Evolutionary conservation across 148 eudicot genomes (phyloP).

Genomic region (Silene latifolia): DNA sequence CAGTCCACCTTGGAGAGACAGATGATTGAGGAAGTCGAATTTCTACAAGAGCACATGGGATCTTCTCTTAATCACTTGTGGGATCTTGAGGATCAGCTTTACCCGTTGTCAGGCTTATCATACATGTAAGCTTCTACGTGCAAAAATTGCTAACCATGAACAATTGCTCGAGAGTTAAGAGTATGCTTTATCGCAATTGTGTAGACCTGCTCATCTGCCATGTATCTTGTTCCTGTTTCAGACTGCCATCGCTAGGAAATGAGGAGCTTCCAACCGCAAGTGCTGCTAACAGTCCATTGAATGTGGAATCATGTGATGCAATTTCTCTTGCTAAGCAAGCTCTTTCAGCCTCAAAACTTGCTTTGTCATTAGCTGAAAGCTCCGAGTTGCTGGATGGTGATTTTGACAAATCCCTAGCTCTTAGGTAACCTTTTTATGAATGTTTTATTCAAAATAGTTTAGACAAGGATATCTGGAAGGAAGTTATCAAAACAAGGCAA

Average conservation of each 20-base stretch:
- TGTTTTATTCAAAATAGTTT: neutral
- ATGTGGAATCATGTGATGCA: constrained; percentile 39
- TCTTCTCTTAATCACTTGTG: constrained; percentile 37
- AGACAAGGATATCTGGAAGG: neutral
- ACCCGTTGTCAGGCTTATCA: constrained; percentile 50
- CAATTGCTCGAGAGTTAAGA: neutral
- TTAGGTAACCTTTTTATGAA: constrained; percentile 39
- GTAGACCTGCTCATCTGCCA: neutral
- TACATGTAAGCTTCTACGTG: constrained; percentile 54
- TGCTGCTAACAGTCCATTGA: constrained; percentile 25
- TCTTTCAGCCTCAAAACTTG: constrained; percentile 74
- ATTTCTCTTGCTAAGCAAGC: constrained; percentile 82
- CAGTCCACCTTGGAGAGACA: constrained; percentile 43
- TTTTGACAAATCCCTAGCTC: constrained; percentile 33
- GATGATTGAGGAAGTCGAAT: constrained; percentile 34
- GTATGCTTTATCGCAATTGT: neutral
- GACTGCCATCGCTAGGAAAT: constrained; percentile 43
- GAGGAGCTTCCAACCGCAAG: constrained; percentile 32
- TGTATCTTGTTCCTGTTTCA: constrained; percentile 25
- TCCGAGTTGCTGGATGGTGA: constrained; percentile 33
- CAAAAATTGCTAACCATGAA: neutral
- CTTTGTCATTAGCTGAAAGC: constrained; percentile 49
- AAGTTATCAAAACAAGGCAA: neutral
- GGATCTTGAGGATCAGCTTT: constrained; percentile 51
- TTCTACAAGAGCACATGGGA: constrained; percentile 23